Percentiles rank a stretch among this genome's conserved stretches.
phyloP scores from a whole-genome alignment of 2,329 filamentous ascomycete genomes.

The Parasarocladium wereldwijsianum region DNA sequence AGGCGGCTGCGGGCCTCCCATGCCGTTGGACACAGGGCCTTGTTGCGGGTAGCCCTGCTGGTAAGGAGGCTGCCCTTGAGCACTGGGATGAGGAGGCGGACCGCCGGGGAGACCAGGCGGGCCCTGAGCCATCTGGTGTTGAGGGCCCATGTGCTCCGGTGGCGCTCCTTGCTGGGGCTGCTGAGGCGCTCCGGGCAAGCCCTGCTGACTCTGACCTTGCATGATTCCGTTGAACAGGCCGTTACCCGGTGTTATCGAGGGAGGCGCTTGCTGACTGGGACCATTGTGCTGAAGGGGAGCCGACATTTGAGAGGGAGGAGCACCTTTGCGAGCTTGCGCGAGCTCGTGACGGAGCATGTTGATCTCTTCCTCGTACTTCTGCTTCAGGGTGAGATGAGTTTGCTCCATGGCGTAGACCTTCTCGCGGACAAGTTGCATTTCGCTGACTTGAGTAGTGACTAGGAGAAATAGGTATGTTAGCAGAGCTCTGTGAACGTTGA shows the following conservation, averaged over 20 bases:
- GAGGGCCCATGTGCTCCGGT: constrained; percentile 40
- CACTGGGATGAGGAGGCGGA: constrained; percentile 42
- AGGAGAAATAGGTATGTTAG: constrained; percentile 13
- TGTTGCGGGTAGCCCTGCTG: constrained; percentile 53
- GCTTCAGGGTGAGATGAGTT: constrained; percentile 73
- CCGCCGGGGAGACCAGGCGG: constrained; percentile 52
- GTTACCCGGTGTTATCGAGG: constrained; percentile 79
- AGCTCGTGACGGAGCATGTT: constrained; percentile 75
- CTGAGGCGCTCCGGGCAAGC: constrained; percentile 65
- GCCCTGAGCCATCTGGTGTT: constrained; percentile 53
- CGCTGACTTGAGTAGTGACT: constrained; percentile 85
- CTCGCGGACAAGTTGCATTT: constrained; percentile 86
- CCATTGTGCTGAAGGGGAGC: constrained; percentile 62
- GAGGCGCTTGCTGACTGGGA: constrained; percentile 62
- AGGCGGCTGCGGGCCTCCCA: constrained; percentile 61
- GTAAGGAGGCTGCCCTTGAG: constrained; percentile 45
- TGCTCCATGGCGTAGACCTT: constrained; percentile 93
- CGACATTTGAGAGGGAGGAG: constrained; percentile 37
- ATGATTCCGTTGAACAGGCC: constrained; percentile 95
- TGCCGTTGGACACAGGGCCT: constrained; percentile 50
- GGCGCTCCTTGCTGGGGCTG: constrained; percentile 44
- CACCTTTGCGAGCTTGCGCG: constrained; percentile 52
- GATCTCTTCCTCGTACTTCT: constrained; percentile 95
- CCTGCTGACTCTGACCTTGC: constrained; percentile 73
- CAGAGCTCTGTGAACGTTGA: neutral